Evolutionary conservation across 305 asterid genomes (phyloP).

Genomic region (Solanum chacoense): DNA sequence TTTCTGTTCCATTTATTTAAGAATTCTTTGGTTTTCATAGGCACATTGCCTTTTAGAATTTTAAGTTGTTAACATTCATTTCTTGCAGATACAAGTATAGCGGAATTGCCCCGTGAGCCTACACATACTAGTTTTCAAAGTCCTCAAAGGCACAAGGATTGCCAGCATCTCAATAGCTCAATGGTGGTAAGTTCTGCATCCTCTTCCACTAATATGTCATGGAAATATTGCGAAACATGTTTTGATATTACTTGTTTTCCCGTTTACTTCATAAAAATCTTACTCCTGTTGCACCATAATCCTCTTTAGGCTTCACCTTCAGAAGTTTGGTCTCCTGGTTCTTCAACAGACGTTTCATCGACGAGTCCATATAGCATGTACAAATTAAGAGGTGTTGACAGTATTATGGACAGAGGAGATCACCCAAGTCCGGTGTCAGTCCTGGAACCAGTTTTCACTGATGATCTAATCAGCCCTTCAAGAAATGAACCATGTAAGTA

Average conservation of each 20-base stretch:
- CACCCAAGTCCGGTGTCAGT: slow-evolving; percentile 85
- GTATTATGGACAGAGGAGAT: slow-evolving; percentile 45
- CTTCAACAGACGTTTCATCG: slow-evolving; percentile 29
- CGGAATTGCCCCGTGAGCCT: slow-evolving; percentile 1
- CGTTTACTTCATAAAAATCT: neutral
- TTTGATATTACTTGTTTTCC: neutral
- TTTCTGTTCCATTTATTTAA: neutral
- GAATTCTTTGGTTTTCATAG: neutral
- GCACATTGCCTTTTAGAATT: neutral
- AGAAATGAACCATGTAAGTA: slow-evolving; percentile 34
- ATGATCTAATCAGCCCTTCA: slow-evolving; percentile 45
- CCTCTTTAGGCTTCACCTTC: slow-evolving; percentile 31
- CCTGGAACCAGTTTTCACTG: slow-evolving; percentile 54
- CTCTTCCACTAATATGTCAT: neutral
- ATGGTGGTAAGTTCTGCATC: slow-evolving; percentile 21
- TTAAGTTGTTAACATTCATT: neutral
- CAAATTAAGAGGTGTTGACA: slow-evolving; percentile 17
- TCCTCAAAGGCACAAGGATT: slow-evolving; percentile 13
- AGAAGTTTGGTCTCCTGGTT: slow-evolving; percentile 28
- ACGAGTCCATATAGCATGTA: slow-evolving; percentile 24
- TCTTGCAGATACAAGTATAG: neutral
- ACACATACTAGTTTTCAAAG: slow-evolving; percentile 2
- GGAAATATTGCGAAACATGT: neutral
- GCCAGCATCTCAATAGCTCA: slow-evolving; percentile 11
- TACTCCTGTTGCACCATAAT: neutral